Conservation (phyloP, 345 rosid species). For the Alliaria petiolata region DNA sequence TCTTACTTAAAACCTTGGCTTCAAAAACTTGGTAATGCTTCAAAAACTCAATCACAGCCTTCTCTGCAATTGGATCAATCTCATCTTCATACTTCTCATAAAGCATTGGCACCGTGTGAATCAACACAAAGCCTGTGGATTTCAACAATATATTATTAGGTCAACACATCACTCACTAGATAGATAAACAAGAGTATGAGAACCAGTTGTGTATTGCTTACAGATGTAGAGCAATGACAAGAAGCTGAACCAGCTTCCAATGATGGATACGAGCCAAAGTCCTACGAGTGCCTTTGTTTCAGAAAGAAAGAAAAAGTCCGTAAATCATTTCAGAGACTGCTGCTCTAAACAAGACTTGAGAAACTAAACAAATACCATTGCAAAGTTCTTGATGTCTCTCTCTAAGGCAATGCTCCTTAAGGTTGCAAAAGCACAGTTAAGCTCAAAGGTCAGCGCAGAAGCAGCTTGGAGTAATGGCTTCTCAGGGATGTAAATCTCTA, state of each 20-base stretch:
- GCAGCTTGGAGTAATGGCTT: constrained; percentile 34
- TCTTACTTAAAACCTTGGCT: constrained; percentile 59
- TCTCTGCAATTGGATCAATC: constrained; percentile 77
- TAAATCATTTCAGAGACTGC: neutral
- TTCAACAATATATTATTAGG: neutral
- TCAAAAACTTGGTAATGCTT: constrained; percentile 61
- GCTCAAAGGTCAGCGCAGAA: constrained; percentile 28
- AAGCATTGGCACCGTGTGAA: constrained; percentile 64
- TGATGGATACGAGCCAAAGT: constrained; percentile 70
- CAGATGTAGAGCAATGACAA: constrained; percentile 82
- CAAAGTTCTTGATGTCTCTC: constrained; percentile 33
- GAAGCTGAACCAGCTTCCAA: constrained; percentile 79
- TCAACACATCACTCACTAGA: neutral
- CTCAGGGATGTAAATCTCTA: constrained; percentile 32
- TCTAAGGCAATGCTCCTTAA: constrained; percentile 30
- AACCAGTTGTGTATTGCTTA: constrained; percentile 31
- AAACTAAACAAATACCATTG: constrained; percentile 14
- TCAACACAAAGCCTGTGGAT: constrained; percentile 52
- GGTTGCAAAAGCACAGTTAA: constrained; percentile 33
- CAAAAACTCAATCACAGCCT: constrained; percentile 52
- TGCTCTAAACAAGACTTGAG: neutral
- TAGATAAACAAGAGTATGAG: neutral
- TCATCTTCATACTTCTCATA: constrained; percentile 84
- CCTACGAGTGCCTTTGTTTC: constrained; percentile 59
- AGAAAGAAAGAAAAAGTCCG: neutral